Evolutionary conservation across 2,329 filamentous ascomycete genomes (phyloP).

Genomic region (Ophiostoma piceae): DNA sequence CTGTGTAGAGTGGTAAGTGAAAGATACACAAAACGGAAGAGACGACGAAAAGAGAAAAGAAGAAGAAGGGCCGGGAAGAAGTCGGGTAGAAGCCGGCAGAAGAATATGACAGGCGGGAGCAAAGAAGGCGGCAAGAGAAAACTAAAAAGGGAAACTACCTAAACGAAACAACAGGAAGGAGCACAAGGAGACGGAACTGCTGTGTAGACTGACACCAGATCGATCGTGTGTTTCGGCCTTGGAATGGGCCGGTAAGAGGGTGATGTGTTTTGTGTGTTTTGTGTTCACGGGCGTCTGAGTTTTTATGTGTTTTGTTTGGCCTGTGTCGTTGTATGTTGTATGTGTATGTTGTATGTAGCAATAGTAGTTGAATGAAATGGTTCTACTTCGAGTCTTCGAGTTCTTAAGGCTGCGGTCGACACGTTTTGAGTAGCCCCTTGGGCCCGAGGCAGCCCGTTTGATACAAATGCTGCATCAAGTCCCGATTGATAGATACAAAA

Average conservation of each 20-base stretch:
- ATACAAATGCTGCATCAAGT: conserved; percentile 25
- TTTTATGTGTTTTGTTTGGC: conserved; percentile 16
- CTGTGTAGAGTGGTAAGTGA: background rate
- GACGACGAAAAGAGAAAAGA: background rate
- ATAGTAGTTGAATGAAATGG: too few relatives aligned
- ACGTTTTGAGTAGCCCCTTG: conserved; percentile 15
- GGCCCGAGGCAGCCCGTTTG: conserved; percentile 19
- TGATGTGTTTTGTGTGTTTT: conserved; percentile 12
- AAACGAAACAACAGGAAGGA: background rate
- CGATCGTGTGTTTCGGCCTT: conserved; percentile 26
- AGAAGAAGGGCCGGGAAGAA: background rate
- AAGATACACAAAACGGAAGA: background rate
- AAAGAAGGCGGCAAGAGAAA: background rate
- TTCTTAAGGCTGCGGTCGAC: background rate
- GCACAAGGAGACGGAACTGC: background rate
- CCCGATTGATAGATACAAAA: background rate
- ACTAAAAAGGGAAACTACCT: background rate
- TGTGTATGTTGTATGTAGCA: too few relatives aligned
- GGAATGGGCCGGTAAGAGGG: conserved; percentile 22
- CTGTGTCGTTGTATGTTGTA: background rate
- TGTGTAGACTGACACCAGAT: conserved; percentile 21
- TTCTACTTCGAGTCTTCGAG: background rate
- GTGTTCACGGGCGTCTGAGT: conserved; percentile 7
- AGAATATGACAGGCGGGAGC: background rate
- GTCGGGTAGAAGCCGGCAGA: conserved; percentile 6